Percentiles rank a stretch among this genome's conserved stretches.
Conservation (phyloP, 1,139 yeast genomes). For the Pichia terricola region DNA sequence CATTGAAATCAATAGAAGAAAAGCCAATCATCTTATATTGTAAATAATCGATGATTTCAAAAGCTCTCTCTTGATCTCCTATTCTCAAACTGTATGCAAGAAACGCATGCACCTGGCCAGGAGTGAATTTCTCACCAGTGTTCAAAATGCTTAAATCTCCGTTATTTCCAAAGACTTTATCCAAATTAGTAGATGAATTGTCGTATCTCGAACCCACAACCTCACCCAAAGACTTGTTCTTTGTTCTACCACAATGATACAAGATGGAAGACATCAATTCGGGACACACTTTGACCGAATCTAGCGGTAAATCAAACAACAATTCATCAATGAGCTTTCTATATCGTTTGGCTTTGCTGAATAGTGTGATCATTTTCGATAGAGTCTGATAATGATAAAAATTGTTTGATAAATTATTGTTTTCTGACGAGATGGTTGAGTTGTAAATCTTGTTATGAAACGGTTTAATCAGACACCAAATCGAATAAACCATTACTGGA, state of each 20-base stretch:
- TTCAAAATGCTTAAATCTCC: constrained; percentile 10
- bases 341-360: constrained; percentile 27
- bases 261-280: constrained; percentile 28
- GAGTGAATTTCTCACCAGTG: constrained; percentile 15
- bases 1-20: constrained; percentile 19
- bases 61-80: constrained; percentile 32
- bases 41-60: constrained; percentile 26
- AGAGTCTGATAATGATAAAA: constrained; percentile 24
- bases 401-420: constrained; percentile 20
- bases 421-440: constrained; percentile 15
- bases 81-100: constrained; percentile 31
- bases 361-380: constrained; percentile 25
- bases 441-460: constrained; percentile 23
- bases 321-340: constrained; percentile 24
- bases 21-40: constrained; percentile 17
- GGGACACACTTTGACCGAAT: constrained; percentile 28
- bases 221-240: constrained; percentile 23
- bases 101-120: constrained; percentile 28
- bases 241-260: constrained; percentile 25
- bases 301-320: constrained; percentile 26
- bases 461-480: constrained; percentile 22
- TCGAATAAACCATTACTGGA: constrained; percentile 17
- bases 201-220: constrained; percentile 24
- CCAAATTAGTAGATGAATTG: constrained; percentile 9
- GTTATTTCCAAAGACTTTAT: constrained; percentile 7